Conservation (phyloP, 2,329 filamentous ascomycete genomes). For the Cladobotryum mycophilum region DNA sequence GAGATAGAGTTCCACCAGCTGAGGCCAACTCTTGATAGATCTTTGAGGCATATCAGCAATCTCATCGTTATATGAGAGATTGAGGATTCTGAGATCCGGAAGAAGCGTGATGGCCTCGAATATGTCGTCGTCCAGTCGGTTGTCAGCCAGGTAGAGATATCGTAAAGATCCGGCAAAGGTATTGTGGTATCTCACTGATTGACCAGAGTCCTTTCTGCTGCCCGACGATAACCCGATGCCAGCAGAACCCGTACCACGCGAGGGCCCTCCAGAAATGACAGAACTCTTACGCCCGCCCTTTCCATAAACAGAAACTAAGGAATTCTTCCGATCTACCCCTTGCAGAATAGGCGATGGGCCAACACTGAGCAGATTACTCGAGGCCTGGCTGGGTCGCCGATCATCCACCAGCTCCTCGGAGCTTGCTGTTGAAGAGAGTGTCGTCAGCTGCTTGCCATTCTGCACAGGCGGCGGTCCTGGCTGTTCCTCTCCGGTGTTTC, state of each 20-base stretch:
- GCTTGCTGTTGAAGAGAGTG: slow-evolving; percentile 57
- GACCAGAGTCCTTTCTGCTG: slow-evolving; percentile 78
- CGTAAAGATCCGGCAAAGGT: slow-evolving; percentile 85
- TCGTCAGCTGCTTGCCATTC: slow-evolving; percentile 36
- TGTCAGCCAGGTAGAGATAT: slow-evolving; percentile 85
- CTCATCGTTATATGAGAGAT: slow-evolving; percentile 84
- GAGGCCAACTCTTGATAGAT: slow-evolving; percentile 82
- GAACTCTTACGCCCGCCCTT: slow-evolving; percentile 82
- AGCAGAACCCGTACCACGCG: slow-evolving; percentile 40
- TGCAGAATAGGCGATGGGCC: slow-evolving; percentile 62
- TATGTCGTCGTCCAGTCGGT: slow-evolving; percentile 87
- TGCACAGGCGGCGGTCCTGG: slow-evolving; percentile 27
- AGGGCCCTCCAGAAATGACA: slow-evolving; percentile 60
- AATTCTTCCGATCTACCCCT: slow-evolving; percentile 66
- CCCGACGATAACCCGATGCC: slow-evolving; percentile 44
- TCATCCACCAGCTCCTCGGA: slow-evolving; percentile 68
- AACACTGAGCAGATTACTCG: slow-evolving; percentile 67
- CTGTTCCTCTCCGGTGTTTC: slow-evolving; percentile 48
- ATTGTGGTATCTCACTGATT: slow-evolving; percentile 70
- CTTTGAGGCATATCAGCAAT: slow-evolving; percentile 87
- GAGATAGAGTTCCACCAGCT: slow-evolving; percentile 85
- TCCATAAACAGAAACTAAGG: slow-evolving; percentile 73
- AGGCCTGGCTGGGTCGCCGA: slow-evolving; percentile 79
- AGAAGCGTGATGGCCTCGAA: slow-evolving; percentile 86
- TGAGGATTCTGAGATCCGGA: slow-evolving; percentile 78